These are phyloP conservation scores for Raphanus hybrid DNA, from an alignment of 441 rosid genomes.

Conservation along the genomic window DNA sequence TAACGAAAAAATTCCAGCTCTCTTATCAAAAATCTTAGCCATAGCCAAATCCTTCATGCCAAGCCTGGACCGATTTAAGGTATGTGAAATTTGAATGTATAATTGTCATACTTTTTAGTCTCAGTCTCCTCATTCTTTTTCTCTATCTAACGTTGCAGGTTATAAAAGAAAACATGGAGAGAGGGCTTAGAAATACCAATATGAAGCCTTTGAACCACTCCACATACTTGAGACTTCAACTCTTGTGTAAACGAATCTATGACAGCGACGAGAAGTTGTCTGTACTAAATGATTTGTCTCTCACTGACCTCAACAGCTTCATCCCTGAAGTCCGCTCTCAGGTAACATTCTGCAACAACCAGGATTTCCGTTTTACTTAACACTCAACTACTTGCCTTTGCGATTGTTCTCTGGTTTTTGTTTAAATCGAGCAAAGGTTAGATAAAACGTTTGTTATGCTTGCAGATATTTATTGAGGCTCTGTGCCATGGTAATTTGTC, in stretches of 20 bases:
- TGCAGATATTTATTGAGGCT: slow-evolving; percentile 84
- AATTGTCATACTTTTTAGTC: no score
- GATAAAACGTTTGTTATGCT: slow-evolving; percentile 14
- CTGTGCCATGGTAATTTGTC: slow-evolving; percentile 94
- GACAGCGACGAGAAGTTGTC: slow-evolving; percentile 85
- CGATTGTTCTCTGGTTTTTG: slow-evolving; percentile 16
- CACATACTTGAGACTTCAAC: slow-evolving; percentile 82
- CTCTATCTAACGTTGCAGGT: slow-evolving; percentile 54
- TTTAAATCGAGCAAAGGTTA: neutral
- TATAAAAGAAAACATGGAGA: slow-evolving; percentile 86
- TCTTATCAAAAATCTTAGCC: slow-evolving; percentile 17
- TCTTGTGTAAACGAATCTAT: slow-evolving; percentile 79
- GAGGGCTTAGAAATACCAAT: slow-evolving; percentile 78
- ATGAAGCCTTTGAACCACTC: slow-evolving; percentile 96
- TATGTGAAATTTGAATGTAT: no score
- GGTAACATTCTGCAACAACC: slow-evolving; percentile 24
- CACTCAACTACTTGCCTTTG: slow-evolving; percentile 9
- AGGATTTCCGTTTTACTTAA: neutral
- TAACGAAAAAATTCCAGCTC: slow-evolving; percentile 82
- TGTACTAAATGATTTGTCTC: slow-evolving; percentile 63
- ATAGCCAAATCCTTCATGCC: no score
- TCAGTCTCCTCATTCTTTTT: neutral
- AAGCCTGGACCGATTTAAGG: no score
- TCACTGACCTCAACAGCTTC: slow-evolving; percentile 78
- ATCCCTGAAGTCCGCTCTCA: slow-evolving; percentile 84